Base-by-base conservation (phyloP, 192 early-diverging fungal genomes). In the Polychytrium aggregatum region DNA sequence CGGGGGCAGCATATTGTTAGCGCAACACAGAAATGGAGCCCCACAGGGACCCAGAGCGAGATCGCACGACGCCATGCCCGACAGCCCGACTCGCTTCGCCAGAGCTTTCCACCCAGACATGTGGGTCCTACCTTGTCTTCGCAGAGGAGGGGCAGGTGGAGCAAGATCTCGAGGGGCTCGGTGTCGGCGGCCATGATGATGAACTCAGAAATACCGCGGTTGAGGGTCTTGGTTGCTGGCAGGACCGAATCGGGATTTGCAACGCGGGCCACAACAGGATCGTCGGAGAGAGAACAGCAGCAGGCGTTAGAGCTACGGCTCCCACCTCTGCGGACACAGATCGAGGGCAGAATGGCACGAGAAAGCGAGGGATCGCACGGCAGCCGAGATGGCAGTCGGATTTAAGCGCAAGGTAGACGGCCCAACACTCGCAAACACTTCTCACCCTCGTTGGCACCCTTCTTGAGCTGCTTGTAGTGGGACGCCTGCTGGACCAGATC, bases 391-490 rank as follows among this genome's bases (percentile, higher is more conserved):
- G n/a, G n/a, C n/a, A n/a, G n/a, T n/a, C n/a, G n/a, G n/a, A n/a
- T n/a, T n/a, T n/a, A 4, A 43, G 16, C 10, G 42, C 48, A 6
- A 27, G 20, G 44, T 25, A 30, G 14, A 46, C 20, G 44, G 36
- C 4, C 31, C 4, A 33, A 11, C 31, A 33, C 31, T 8, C 31
- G 31, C 31, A 33, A 33, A 4, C 7, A 47, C 46, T n/a, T n/a
- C n/a, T 26, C 38, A 72, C 69, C 72, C 71, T 98, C 95, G 82
- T 98, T 98, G 61, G 92, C 95, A 59, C 95, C 95, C 81, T 93
- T 95, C 75, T 93, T 93, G 53, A 95, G 79, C 72, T 98, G 95
- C 78, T 96, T 96, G 84, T 96, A 98, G 82, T 98, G 90, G 38
- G 88, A 84, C 28, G 95, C 95, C 72, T 98, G 95, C 73, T 98